Evolutionary conservation across 2,329 filamentous ascomycete genomes (phyloP).

Genomic region (Corniculantispora saksenae): DNA sequence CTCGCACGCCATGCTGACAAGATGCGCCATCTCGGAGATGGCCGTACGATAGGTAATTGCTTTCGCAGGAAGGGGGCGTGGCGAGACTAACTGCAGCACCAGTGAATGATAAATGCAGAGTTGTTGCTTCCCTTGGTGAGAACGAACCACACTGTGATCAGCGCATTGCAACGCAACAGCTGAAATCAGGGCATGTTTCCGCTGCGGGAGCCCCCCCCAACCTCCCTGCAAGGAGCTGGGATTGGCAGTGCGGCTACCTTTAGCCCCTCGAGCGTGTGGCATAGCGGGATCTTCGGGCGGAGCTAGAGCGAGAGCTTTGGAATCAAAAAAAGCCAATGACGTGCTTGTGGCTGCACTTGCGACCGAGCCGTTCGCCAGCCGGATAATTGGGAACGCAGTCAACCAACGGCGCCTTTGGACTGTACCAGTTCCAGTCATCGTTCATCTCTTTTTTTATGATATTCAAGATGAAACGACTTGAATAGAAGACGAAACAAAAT

Average conservation of each 20-base stretch:
- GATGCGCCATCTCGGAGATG: conserved; percentile 1
- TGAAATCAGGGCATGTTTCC: not conserved
- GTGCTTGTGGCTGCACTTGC: not conserved
- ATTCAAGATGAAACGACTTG: not conserved
- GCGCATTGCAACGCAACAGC: not conserved
- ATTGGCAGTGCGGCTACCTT: not conserved
- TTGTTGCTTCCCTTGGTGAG: not conserved
- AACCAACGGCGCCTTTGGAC: not conserved
- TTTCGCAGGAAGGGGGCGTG: not conserved
- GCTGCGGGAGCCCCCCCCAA: not conserved
- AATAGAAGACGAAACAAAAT: not conserved
- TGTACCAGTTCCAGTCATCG: too few species aligned
- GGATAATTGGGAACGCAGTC: not conserved
- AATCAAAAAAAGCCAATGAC: not conserved
- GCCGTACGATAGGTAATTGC: not conserved
- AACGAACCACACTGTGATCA: not conserved
- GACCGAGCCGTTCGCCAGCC: not conserved
- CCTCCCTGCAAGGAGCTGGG: too few species aligned
- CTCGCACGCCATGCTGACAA: conserved; percentile 5
- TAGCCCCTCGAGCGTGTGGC: not conserved
- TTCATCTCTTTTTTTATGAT: not conserved
- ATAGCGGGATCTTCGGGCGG: not conserved
- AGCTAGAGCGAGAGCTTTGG: not conserved
- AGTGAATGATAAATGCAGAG: not conserved
- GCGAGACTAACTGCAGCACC: not conserved